Base-by-base conservation (phyloP, 352 stramenopile genomes). In the Phytophthora syringae region DNA sequence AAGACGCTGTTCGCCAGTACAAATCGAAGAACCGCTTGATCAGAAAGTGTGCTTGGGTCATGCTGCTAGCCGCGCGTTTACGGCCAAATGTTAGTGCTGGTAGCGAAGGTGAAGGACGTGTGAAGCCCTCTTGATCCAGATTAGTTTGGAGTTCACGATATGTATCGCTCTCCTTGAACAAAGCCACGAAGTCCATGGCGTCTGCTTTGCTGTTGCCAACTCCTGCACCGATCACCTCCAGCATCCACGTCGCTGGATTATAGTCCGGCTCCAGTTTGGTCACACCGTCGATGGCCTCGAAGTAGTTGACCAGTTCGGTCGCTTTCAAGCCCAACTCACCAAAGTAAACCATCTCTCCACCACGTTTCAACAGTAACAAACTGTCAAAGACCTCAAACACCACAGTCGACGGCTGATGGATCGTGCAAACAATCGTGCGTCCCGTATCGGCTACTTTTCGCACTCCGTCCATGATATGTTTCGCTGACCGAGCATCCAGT, bases 381-480 rank as follows among this genome's bases (percentile, higher is more conserved):
- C 54, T 53, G 43, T 62, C 54, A 15, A 62, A 62, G 5, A 53
- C 20, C 9, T 47, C 18, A 27, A 62, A 62, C 30, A 62, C 54
- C 7, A 62, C 15, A 11, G 54, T 18, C 16, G 54, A 62, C 12
- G 54, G 54, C 24, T 62, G 54, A 16, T 62, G 52, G 50, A n/a
- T n/a, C n/a, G n/a, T n/a, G n/a, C n/a, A n/a, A n/a, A n/a, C n/a
- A n/a, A n/a, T n/a, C n/a, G n/a, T 60, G 2, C 40, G 39, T 2
- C 48, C 48, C 7, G 48, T 65, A 21, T 65, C 37, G 2, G 57
- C 57, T 22, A 65, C 57, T 20, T 65, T 65, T 15, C 59, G 50
- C 15, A 67, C 40, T 3, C 59, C 50, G 12, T 67, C 50, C 59
- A 67, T 67, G 44, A 67, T 67, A 9, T 61, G 12, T n/a, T 65